A percentile compares a stretch with the other conserved stretches of the same genome.
Evolutionary conservation across 2,329 filamentous ascomycete genomes (phyloP).

Genomic region (Talaromyces sp.): DNA sequence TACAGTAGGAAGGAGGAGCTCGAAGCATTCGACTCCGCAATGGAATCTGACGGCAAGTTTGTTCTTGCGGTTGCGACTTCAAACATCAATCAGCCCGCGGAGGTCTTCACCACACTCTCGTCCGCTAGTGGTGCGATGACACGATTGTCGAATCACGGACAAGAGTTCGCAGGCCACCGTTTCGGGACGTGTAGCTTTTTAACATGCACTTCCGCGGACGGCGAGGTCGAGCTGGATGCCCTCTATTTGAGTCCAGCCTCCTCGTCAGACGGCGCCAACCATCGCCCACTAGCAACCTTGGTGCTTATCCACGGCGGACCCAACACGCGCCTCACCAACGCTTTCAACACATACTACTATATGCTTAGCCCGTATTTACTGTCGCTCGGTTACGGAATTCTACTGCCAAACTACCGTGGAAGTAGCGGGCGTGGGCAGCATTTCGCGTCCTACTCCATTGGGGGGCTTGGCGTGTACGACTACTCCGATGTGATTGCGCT

Average conservation of each 20-base stretch:
- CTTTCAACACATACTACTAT: conserved; percentile 20
- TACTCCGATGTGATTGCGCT: conserved; percentile 19
- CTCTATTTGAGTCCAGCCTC: conserved; percentile 4
- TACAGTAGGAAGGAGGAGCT: conserved; percentile 6
- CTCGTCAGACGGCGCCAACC: background rate
- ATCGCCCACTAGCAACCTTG: conserved; percentile 17
- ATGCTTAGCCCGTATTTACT: conserved; percentile 18
- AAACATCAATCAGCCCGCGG: conserved; percentile 3
- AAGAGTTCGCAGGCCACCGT: background rate
- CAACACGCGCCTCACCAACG: conserved; percentile 17
- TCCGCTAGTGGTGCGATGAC: background rate
- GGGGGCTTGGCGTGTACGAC: conserved; percentile 18
- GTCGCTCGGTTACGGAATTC: conserved; percentile 20
- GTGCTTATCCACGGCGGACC: conserved; percentile 22
- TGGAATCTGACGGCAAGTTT: background rate
- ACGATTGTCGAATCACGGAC: conserved; percentile 4
- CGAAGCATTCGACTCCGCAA: conserved; percentile 3
- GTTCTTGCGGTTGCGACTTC: conserved; percentile 7
- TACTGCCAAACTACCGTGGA: conserved; percentile 23
- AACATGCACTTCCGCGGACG: background rate
- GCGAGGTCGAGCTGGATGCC: conserved; percentile 7
- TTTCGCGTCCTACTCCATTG: conserved; percentile 18
- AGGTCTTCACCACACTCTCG: conserved; percentile 5
- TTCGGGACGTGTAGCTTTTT: conserved; percentile 6
- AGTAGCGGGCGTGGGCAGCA: conserved; percentile 20